Base-by-base conservation (phyloP, 805 yeast genomes). In the Gaillardinia entomophila region DNA sequence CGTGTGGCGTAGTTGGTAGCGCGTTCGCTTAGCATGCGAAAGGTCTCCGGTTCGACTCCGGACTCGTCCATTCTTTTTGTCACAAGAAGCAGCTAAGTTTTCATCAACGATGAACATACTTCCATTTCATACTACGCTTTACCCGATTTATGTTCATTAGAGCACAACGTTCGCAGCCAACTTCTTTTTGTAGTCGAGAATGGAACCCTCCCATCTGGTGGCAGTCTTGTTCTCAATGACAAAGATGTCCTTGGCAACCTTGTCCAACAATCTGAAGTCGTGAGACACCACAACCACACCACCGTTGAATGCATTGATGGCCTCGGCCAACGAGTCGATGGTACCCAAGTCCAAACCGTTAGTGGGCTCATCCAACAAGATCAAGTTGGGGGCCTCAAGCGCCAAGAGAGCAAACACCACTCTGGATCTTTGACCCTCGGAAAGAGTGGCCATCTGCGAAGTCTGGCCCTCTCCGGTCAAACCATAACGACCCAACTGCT, bases 351-450 rank as follows among this genome's bases (percentile, higher is more conserved):
- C 98, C 66, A 92, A 74, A 75, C 97, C 97, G 76, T 92, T 92
- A 47, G 98, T 92, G 77, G 98, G 98, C 81, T 92, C 98, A 73
- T 92, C 98, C 68, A 92, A 73, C 58, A 92, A 71, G 52, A 92
- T 72, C 62, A 92, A 86, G 68, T 92, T 92, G 55, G 98, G 98
- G 42, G 84, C 70, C 68, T 92, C 97, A 48, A 92, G 73, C 32
- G 98, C 98, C 55, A 92, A 76, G 47, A 92, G 71, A 8, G 97
- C 97, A 57, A 92, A 92, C 36, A 92, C 98, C 48, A 92, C 98
- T 69, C 98, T 82, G 45, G 97, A 90, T 72, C 97, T 84, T 75
- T 92, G 98, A 64, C 98, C 98, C 74, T 92, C 98, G 13, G 97
- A 89, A 45, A 92, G 68, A 12, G 98, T 92, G 49, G 95, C 97